Conservation (phyloP, 169 alveolate genomes). For the Plasmodium reichenowi region DNA sequence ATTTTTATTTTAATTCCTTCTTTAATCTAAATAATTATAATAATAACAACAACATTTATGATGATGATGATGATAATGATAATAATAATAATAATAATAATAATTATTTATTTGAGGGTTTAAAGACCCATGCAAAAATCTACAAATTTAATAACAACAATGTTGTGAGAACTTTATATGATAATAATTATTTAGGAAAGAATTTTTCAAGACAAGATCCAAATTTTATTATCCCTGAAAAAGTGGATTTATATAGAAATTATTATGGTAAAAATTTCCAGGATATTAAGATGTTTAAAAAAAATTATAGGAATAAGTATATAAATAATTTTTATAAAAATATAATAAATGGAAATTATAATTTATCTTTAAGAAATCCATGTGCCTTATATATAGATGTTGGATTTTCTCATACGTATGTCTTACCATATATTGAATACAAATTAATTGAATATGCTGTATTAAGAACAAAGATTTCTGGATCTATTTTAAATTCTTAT, state of each 20-base stretch:
- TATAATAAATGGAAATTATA: slow-evolving; percentile 50
- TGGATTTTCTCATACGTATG: slow-evolving; percentile 88
- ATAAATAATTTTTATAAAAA: slow-evolving; percentile 38
- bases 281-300: slow-evolving; percentile 26
- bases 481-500: slow-evolving; percentile 85
- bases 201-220: slow-evolving; percentile 49
- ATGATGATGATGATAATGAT: too few species aligned
- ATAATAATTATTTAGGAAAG: slow-evolving; percentile 57
- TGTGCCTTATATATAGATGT: slow-evolving; percentile 89
- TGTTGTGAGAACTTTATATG: slow-evolving; percentile 8
- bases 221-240: slow-evolving; percentile 52
- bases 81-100: not conserved
- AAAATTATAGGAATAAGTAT: slow-evolving; percentile 41
- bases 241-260: slow-evolving; percentile 20
- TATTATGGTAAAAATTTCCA: slow-evolving; percentile 52
- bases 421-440: slow-evolving; percentile 87
- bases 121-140: too few species aligned
- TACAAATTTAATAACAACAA: not conserved
- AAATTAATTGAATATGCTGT: slow-evolving; percentile 87
- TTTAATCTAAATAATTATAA: not conserved
- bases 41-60: not conserved
- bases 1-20: slow-evolving; percentile 24
- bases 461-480: slow-evolving; percentile 86
- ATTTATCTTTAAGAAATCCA: slow-evolving; percentile 74
- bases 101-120: not conserved